phyloP scores from a whole-genome alignment of 257 asterid genomes.

The Primulina tabacum region DNA sequence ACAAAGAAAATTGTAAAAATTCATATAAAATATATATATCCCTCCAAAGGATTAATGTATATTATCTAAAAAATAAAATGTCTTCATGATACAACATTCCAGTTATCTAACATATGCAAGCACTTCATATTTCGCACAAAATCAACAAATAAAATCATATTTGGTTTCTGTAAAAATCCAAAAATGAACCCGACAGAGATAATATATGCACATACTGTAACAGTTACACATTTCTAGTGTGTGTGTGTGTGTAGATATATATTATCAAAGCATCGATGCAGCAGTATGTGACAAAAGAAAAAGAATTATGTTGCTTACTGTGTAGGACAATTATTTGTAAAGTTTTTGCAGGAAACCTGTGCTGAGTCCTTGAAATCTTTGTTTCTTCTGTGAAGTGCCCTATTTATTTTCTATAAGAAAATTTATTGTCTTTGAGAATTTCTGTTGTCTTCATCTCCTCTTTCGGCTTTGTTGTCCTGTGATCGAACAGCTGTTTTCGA shows the following conservation, averaged over 20 bases:
- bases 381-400: background rate
- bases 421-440: constrained; percentile 22
- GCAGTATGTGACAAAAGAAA: background rate
- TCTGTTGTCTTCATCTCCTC: constrained; percentile 28
- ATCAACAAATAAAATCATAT: too few species aligned
- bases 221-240: constrained; percentile 10
- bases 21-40: too few species aligned
- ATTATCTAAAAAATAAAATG: too few species aligned
- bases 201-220: background rate
- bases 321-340: constrained; percentile 9
- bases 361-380: constrained; percentile 4
- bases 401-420: background rate
- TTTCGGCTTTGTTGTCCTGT: constrained; percentile 19
- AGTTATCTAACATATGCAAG: too few species aligned
- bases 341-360: background rate
- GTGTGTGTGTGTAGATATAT: background rate
- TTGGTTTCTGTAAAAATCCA: too few species aligned
- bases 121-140: too few species aligned
- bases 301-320: constrained; percentile 23
- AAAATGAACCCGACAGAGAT: too few species aligned
- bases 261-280: background rate
- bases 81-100: too few species aligned
- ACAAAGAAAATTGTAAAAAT: too few species aligned
- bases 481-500: constrained; percentile 23
- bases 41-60: too few species aligned